A percentile compares a stretch with the other conserved stretches of the same genome.
phyloP scores from a whole-genome alignment of 1,284 basidiomycete species.

The Earliella scabrosa region DNA sequence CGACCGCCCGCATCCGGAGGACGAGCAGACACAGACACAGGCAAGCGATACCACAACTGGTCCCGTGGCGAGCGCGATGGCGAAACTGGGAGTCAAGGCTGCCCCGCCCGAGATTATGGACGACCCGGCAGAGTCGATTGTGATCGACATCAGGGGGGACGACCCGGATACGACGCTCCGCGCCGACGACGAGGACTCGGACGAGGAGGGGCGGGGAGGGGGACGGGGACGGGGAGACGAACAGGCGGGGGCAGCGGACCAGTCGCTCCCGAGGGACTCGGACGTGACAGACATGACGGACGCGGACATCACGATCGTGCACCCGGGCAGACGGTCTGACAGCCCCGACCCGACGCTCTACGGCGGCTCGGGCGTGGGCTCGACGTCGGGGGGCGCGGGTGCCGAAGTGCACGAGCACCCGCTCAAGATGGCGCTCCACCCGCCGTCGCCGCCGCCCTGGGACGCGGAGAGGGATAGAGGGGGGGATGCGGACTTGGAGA shows the following conservation, averaged over 20 bases:
- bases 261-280: background rate
- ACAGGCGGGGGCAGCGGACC: background rate
- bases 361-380: slow-evolving; percentile 9
- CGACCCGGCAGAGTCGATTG: slow-evolving; percentile 15
- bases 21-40: background rate
- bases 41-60: background rate
- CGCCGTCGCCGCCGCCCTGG: slow-evolving; percentile 62
- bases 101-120: slow-evolving; percentile 4
- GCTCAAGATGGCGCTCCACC: slow-evolving; percentile 40
- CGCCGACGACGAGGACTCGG: background rate
- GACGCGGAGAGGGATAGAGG: slow-evolving; percentile 39
- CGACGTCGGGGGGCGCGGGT: too few species aligned
- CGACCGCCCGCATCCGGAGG: background rate
- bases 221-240: slow-evolving; percentile 8
- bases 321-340: slow-evolving; percentile 5
- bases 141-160: slow-evolving; percentile 21
- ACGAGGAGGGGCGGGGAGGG: slow-evolving; percentile 9
- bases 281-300: slow-evolving; percentile 9
- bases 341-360: slow-evolving; percentile 21
- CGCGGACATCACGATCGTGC: slow-evolving; percentile 20
- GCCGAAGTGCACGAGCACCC: slow-evolving; percentile 34
- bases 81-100: slow-evolving; percentile 8
- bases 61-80: background rate
- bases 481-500: slow-evolving; percentile 6
- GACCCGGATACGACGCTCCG: slow-evolving; percentile 13